phyloP scores from a whole-genome alignment of 768 basidiomycete genomes.

The Russula lepida region DNA sequence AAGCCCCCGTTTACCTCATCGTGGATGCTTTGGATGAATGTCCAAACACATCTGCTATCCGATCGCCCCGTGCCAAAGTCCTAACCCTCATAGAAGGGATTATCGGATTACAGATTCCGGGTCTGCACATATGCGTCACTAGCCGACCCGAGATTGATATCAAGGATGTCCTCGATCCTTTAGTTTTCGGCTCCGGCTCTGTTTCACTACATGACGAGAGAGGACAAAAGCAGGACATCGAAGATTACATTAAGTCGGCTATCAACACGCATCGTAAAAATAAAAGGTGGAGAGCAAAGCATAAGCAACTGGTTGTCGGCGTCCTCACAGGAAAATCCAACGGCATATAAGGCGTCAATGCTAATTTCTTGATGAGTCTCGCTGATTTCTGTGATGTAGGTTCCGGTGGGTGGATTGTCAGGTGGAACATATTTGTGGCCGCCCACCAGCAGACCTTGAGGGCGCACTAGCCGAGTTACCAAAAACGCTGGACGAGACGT shows the following conservation, averaged over 20 bases:
- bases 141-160: not conserved
- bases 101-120: not conserved
- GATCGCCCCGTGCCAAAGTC: not conserved
- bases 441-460: too few relatives aligned
- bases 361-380: not conserved
- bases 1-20: not conserved
- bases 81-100: not conserved
- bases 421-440: too few relatives aligned
- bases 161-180: not conserved
- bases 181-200: not conserved
- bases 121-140: not conserved
- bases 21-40: not conserved
- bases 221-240: not conserved
- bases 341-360: not conserved
- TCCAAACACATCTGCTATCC: not conserved
- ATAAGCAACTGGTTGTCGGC: not conserved
- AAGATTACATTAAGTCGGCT: not conserved
- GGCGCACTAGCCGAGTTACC: too few relatives aligned
- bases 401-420: too few relatives aligned
- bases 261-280: not conserved
- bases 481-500: too few relatives aligned
- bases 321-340: not conserved
- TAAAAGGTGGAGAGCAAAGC: not conserved
- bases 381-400: too few relatives aligned
- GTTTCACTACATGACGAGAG: not conserved